Conservation (phyloP, 192 early-diverging fungal genomes). For the Coemansia sp. region DNA sequence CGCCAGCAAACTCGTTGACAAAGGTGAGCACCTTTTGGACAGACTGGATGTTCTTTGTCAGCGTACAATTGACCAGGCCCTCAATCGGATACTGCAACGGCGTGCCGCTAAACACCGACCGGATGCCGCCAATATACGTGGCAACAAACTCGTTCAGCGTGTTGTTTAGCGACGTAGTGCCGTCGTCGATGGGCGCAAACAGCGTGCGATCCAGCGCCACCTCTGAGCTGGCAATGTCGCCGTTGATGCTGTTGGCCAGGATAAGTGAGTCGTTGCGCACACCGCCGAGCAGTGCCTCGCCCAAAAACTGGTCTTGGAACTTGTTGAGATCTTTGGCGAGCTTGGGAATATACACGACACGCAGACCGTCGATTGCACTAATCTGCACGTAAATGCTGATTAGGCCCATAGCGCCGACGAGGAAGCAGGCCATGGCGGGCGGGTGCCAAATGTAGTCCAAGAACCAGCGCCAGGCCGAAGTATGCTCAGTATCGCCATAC, state of each 20-base stretch:
- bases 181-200: constrained; percentile 42
- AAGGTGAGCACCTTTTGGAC: constrained; percentile 40
- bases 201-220: constrained; percentile 23
- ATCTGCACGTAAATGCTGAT: constrained; percentile 28
- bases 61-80: constrained; percentile 52
- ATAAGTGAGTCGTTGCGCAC: constrained; percentile 32
- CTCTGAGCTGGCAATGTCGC: constrained; percentile 20
- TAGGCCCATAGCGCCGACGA: constrained; percentile 38
- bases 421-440: constrained; percentile 49
- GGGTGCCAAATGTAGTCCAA: constrained; percentile 41
- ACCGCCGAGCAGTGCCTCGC: constrained; percentile 17
- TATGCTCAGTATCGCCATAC: constrained; percentile 20
- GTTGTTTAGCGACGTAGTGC: constrained; percentile 31
- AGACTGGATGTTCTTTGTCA: constrained; percentile 44
- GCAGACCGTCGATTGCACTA: constrained; percentile 32
- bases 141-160: constrained; percentile 42
- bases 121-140: constrained; percentile 35
- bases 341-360: constrained; percentile 30
- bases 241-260: constrained; percentile 36
- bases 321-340: constrained; percentile 20
- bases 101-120: constrained; percentile 36
- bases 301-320: constrained; percentile 32
- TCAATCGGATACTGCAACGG: constrained; percentile 34
- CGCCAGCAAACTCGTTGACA: constrained; percentile 34
- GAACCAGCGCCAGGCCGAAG: constrained; percentile 52